These are phyloP conservation scores for Pseudogymnoascus sp. DNA, from an alignment of 2,329 filamentous ascomycete genomes.

Conservation along the genomic window DNA sequence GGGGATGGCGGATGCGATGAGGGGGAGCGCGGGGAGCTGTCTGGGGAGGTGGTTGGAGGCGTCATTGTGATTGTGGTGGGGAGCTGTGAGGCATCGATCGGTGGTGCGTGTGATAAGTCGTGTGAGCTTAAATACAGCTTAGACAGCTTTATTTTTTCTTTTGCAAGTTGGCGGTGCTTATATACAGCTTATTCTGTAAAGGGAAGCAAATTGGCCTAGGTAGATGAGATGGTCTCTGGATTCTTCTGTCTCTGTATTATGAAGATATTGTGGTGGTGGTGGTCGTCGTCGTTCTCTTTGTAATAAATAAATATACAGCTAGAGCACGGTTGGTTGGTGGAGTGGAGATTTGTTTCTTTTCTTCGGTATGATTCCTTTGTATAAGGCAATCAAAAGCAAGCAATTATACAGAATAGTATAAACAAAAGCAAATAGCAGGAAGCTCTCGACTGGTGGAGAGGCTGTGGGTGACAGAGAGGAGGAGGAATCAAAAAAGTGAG, in stretches of 20 bases:
- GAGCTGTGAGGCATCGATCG: background rate
- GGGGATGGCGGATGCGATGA: slow-evolving; percentile 14
- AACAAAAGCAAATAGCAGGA: background rate
- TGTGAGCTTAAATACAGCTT: background rate
- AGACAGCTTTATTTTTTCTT: too few relatives aligned
- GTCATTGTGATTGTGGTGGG: background rate
- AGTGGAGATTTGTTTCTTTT: background rate
- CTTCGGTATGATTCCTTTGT: background rate
- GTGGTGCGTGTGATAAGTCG: background rate
- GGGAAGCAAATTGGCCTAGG: slow-evolving; percentile 1
- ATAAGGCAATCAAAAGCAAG: background rate
- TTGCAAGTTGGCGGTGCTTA: background rate
- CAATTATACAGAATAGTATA: background rate
- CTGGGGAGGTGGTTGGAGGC: background rate
- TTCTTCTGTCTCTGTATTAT: background rate
- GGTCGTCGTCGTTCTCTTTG: background rate
- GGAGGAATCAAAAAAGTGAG: background rate
- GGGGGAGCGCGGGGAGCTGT: slow-evolving; percentile 10
- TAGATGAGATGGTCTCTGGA: background rate
- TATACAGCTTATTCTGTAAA: slow-evolving; percentile 2
- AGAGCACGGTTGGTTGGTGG: background rate
- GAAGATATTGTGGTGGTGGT: background rate
- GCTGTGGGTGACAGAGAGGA: background rate
- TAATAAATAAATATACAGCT: background rate
- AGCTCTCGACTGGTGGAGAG: background rate